Evolutionary conservation across 2,329 filamentous ascomycete genomes (phyloP).

Genomic region (Colletotrichum eleusines): DNA sequence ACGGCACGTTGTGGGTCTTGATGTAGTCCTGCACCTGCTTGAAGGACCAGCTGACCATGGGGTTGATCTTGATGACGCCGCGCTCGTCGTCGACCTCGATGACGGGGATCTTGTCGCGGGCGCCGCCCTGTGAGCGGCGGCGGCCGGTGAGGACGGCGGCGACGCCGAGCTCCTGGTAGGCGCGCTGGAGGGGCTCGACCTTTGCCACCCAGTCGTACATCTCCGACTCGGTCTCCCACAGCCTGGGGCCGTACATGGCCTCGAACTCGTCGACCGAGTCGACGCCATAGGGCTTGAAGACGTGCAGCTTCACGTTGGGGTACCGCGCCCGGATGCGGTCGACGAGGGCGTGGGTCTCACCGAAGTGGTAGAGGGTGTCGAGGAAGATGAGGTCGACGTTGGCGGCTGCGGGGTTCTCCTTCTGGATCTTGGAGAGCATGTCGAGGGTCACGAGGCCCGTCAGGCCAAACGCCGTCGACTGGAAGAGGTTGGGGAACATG

Average conservation of each 20-base stretch:
- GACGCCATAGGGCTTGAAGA: constrained; percentile 87
- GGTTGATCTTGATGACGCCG: constrained; percentile 97
- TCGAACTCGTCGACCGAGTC: constrained; percentile 83
- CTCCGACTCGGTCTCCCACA: constrained; percentile 89
- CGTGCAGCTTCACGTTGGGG: constrained; percentile 82
- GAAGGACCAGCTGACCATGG: constrained; percentile 94
- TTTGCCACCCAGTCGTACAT: constrained; percentile 98
- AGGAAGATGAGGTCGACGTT: constrained; percentile 80
- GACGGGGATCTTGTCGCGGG: constrained; percentile 89
- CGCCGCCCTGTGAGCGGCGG: constrained; percentile 90
- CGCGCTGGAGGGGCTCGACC: constrained; percentile 94
- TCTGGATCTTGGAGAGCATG: constrained; percentile 82
- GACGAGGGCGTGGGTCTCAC: constrained; percentile 80
- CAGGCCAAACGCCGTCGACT: constrained; percentile 86
- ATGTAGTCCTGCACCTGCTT: constrained; percentile 90
- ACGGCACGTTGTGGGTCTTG: constrained; percentile 87
- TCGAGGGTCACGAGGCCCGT: constrained; percentile 86
- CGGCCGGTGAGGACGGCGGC: constrained; percentile 93
- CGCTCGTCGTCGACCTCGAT: constrained; percentile 91
- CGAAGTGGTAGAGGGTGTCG: constrained; percentile 86
- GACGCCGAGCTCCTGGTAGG: constrained; percentile 88
- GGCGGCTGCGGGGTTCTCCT: constrained; percentile 70
- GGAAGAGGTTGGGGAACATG: constrained; percentile 89
- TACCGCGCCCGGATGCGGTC: constrained; percentile 82
- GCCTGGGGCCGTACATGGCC: constrained; percentile 80